Evolutionary conservation across 495 filamentous ascomycete genomes (phyloP).

Genomic region (Echria macrotheca): DNA sequence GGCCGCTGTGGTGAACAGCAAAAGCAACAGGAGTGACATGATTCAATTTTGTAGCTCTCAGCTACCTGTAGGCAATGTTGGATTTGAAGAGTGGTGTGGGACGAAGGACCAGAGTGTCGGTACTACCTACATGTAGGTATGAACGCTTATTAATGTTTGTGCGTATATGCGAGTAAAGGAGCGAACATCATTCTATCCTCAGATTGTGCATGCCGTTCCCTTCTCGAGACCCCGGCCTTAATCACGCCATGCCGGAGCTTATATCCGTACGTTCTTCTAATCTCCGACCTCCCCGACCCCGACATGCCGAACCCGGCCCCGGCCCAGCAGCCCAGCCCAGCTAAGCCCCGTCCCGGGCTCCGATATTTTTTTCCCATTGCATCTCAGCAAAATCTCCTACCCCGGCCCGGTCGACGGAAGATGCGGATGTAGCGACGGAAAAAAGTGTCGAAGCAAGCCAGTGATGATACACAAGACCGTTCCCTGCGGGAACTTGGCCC

Average conservation of each 20-base stretch:
- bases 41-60: too few relatives aligned
- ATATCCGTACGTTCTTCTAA: neutral
- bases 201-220: neutral
- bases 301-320: neutral
- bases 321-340: too few relatives aligned
- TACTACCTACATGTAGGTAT: too few relatives aligned
- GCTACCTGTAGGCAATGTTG: too few relatives aligned
- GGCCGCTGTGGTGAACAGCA: neutral
- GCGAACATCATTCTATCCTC: neutral
- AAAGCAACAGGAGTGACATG: neutral
- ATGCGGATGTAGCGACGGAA: slow-evolving; percentile 29
- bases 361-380: too few relatives aligned
- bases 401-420: slow-evolving; percentile 13
- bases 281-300: neutral
- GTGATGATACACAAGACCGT: slow-evolving; percentile 18
- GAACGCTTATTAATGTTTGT: neutral
- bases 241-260: neutral
- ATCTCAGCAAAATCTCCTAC: neutral
- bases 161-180: neutral
- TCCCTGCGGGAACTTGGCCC: slow-evolving; percentile 17
- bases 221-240: neutral
- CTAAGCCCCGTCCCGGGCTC: neutral
- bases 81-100: too few relatives aligned
- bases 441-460: slow-evolving; percentile 30
- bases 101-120: too few relatives aligned